A percentile compares a stretch with the other conserved stretches of the same genome.
phyloP scores from a whole-genome alignment of 768 basidiomycete species.

The Lactarius deliciosus region DNA sequence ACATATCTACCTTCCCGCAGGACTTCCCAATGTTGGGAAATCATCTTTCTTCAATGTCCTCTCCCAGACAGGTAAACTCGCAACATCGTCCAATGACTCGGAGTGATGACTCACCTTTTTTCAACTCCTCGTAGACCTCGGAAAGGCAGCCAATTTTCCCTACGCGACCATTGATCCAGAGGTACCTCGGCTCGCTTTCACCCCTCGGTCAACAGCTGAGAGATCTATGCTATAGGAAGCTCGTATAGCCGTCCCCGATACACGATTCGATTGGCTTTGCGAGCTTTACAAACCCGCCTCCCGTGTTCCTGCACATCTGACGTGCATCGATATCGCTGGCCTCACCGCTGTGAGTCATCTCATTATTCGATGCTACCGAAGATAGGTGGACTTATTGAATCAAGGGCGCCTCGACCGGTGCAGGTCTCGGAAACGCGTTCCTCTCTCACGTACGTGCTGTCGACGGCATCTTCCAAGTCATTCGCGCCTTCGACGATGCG shows the following conservation, averaged over 20 bases:
- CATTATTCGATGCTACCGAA: conserved; percentile 3
- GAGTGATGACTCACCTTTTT: conserved; percentile 26
- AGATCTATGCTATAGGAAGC: conserved; percentile 53
- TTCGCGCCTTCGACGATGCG: conserved; percentile 98
- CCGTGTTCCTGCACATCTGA: conserved; percentile 90
- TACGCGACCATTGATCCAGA: conserved; percentile 94
- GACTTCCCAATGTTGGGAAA: conserved; percentile 96
- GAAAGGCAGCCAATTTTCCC: conserved; percentile 96
- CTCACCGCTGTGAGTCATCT: conserved; percentile 73
- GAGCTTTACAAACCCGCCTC: conserved; percentile 86
- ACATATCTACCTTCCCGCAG: conserved; percentile 40
- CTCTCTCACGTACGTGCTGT: conserved; percentile 96
- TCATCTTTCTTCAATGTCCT: conserved; percentile 99
- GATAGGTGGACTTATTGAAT: conserved; percentile 20
- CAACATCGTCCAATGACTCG: not conserved
- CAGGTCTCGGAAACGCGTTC: conserved; percentile 96
- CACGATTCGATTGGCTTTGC: conserved; percentile 93
- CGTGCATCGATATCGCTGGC: conserved; percentile 98
- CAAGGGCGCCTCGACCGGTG: conserved; percentile 94
- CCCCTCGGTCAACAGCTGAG: not conserved
- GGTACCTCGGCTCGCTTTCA: conserved; percentile 33
- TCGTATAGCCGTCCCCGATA: conserved; percentile 92
- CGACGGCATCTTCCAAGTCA: conserved; percentile 98
- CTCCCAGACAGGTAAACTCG: conserved; percentile 75
- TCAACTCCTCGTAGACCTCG: conserved; percentile 57